Evolutionary conservation across 805 yeast species (phyloP).

Genomic region (Sporopachydermia lactativora): DNA sequence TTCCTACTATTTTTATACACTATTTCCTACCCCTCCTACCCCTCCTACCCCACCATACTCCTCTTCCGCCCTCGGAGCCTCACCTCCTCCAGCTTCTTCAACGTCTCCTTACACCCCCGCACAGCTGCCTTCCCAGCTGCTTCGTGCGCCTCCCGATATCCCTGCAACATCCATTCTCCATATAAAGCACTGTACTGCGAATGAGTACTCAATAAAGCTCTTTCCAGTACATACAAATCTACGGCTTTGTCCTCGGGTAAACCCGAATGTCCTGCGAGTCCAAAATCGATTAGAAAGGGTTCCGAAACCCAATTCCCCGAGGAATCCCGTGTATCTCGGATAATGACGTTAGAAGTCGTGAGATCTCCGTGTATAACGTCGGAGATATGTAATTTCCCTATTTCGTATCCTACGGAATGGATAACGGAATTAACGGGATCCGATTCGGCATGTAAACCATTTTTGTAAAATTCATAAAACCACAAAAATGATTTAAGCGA

Average conservation of each 20-base stretch:
- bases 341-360: constrained; percentile 76
- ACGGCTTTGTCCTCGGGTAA: constrained; percentile 90
- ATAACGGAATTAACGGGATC: constrained; percentile 31
- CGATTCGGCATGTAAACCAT: constrained; percentile 18
- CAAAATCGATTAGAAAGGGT: constrained; percentile 80
- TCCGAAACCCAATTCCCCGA: constrained; percentile 12
- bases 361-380: constrained; percentile 90
- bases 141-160: constrained; percentile 28
- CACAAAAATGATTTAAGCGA: constrained; percentile 65
- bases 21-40: too few relatives aligned
- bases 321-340: constrained; percentile 19
- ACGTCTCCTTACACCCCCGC: constrained; percentile 31
- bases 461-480: constrained; percentile 31
- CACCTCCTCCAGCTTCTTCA: constrained; percentile 64
- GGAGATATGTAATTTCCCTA: constrained; percentile 57
- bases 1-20: too few relatives aligned
- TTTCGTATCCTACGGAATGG: constrained; percentile 43
- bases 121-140: constrained; percentile 12
- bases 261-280: constrained; percentile 63
- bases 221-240: constrained; percentile 86
- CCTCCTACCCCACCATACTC: constrained; percentile 66
- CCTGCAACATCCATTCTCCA: constrained; percentile 57
- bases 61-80: constrained; percentile 89
- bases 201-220: constrained; percentile 87
- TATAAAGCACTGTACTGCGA: constrained; percentile 55